A percentile compares a stretch with the other conserved stretches of the same genome.
phyloP scores from a whole-genome alignment of 805 yeast species.

The Nadsonia fulvescens region DNA sequence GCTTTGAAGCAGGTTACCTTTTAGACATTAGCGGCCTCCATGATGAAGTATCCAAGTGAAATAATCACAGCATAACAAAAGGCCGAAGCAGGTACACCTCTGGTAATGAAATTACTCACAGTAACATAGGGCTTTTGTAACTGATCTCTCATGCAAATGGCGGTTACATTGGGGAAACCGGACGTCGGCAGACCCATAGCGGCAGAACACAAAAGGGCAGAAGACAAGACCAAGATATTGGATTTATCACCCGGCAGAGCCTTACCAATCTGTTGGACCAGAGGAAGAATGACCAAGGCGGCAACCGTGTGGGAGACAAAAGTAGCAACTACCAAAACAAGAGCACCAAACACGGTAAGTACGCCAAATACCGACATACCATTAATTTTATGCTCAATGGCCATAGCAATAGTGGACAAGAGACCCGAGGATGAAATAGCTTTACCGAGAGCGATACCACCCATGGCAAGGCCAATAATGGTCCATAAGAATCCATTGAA shows the following conservation, averaged over 20 bases:
- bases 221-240: constrained; percentile 48
- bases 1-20: neutral
- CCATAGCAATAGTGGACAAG: constrained; percentile 54
- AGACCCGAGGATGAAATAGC: constrained; percentile 88
- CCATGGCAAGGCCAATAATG: constrained; percentile 91
- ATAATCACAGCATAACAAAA: constrained; percentile 56
- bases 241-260: constrained; percentile 52
- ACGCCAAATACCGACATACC: constrained; percentile 57
- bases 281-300: constrained; percentile 79
- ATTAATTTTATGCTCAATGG: constrained; percentile 45
- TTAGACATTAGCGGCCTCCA: constrained; percentile 39
- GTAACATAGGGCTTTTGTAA: constrained; percentile 80
- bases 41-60: constrained; percentile 61
- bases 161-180: constrained; percentile 96
- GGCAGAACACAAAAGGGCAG: constrained; percentile 61
- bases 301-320: constrained; percentile 98
- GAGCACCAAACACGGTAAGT: constrained; percentile 59
- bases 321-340: constrained; percentile 74
- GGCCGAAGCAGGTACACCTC: constrained; percentile 81
- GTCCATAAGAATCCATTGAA: constrained; percentile 95
- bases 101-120: constrained; percentile 67
- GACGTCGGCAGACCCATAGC: constrained; percentile 98
- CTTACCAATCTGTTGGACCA: constrained; percentile 79
- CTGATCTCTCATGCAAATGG: constrained; percentile 85
- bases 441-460: constrained; percentile 89